Base-by-base conservation (phyloP, 2,329 filamentous ascomycete species). In the Byssochlamys sp. region DNA sequence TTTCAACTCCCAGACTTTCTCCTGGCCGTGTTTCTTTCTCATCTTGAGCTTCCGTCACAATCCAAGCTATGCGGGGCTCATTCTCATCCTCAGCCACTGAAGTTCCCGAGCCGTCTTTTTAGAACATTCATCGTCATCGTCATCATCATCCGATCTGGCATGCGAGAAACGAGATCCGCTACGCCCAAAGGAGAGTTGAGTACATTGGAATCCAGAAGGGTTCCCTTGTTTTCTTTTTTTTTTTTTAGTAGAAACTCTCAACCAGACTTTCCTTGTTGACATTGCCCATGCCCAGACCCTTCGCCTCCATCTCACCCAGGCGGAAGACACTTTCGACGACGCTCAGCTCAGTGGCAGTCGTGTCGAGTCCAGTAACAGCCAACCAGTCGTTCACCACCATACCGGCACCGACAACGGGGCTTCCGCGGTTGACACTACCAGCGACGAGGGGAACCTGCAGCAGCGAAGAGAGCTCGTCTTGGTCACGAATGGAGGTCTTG, bases 371-470 rank as follows among this genome's bases (percentile, higher is more conserved):
- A 4, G 91, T 95, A 29, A 96, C 90, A 29, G 92, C 91, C 76
- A 96, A 84, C 91, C 92, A 96, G 81, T 97, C 92, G 72, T 96
- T 96, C 62, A 96, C 91, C 4, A 96, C 91, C 89, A 95, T 94
- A 50, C 91, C 91, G 1, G 92, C 94, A 58, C 94, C 94, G n/a
- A 99, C 91, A 29, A 99, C 91, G 60, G 90, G 86, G 71, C 86
- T 91, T 61, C 94, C 94, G 62, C 94, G 84, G 78, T 99, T 99
- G 62, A 99, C 88, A 70, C 85, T 90, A 49, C 94, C 94, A 2
- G 94, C 94, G 0, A 99, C 94, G 4, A 99, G 85, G 12, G 94
- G 94, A 39, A 99, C 92, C 77, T 97, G 92, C 61, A 99, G 82
- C 76, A 99, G 78, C 69, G 87, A 91, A 62, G 88, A 91, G 63